phyloP scores from a whole-genome alignment of 805 yeast genomes.

The Starmera pachycereana region DNA sequence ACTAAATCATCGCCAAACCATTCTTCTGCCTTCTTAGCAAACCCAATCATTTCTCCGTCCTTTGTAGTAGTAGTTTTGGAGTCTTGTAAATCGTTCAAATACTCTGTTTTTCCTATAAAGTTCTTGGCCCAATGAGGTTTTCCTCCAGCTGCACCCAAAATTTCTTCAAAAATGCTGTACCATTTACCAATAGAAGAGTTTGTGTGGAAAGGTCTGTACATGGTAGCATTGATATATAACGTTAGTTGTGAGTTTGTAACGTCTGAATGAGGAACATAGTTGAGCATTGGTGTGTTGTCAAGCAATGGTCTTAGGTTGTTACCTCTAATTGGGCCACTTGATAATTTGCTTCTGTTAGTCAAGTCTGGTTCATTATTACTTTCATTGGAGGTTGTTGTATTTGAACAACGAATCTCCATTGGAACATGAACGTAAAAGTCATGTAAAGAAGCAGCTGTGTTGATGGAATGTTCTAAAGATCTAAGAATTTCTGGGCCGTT shows the following conservation, averaged over 20 bases:
- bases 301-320: constrained; percentile 72
- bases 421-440: constrained; percentile 90
- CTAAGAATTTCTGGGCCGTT: constrained; percentile 66
- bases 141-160: constrained; percentile 72
- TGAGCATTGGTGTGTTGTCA: constrained; percentile 67
- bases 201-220: constrained; percentile 86
- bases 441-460: constrained; percentile 45
- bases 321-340: constrained; percentile 78
- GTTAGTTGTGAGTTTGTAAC: constrained; percentile 68
- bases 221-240: constrained; percentile 83
- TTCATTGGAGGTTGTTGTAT: constrained; percentile 40
- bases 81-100: constrained; percentile 18
- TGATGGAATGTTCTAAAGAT: constrained; percentile 51
- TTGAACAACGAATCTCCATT: constrained; percentile 87
- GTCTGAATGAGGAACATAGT: constrained; percentile 38
- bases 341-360: constrained; percentile 35
- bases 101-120: constrained; percentile 51
- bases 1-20: constrained; percentile 74
- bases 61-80: constrained; percentile 27
- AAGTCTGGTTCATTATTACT: constrained; percentile 34
- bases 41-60: constrained; percentile 73
- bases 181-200: constrained; percentile 68
- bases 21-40: constrained; percentile 52
- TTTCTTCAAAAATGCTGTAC: constrained; percentile 75
- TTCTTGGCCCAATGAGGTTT: constrained; percentile 99